phyloP scores from a whole-genome alignment of 768 basidiomycete genomes.

The Lentinula detonsa region DNA sequence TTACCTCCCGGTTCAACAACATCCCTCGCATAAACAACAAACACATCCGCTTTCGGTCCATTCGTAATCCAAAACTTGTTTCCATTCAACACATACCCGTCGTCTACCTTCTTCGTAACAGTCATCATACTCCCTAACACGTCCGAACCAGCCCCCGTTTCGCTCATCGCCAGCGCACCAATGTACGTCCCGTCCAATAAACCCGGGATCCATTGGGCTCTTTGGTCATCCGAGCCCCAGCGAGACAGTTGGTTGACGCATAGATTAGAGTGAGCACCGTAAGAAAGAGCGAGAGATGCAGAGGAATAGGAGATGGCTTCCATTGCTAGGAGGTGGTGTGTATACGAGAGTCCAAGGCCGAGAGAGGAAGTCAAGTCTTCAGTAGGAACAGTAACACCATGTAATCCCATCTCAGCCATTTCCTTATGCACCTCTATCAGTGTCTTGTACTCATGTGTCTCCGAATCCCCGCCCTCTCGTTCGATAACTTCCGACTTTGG shows the following conservation, averaged over 20 bases:
- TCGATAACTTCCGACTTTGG: slow-evolving; percentile 86
- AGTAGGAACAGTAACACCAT: slow-evolving; percentile 79
- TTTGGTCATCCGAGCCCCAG: slow-evolving; percentile 80
- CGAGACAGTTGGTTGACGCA: slow-evolving; percentile 84
- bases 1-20: not conserved
- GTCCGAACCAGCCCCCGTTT: slow-evolving; percentile 87
- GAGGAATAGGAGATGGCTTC: slow-evolving; percentile 89
- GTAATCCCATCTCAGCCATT: slow-evolving; percentile 86
- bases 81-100: slow-evolving; percentile 79
- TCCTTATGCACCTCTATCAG: slow-evolving; percentile 80
- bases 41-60: slow-evolving; percentile 84
- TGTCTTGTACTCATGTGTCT: slow-evolving; percentile 24
- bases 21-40: slow-evolving; percentile 92
- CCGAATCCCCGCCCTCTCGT: slow-evolving; percentile 62
- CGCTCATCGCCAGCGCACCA: slow-evolving; percentile 92
- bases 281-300: slow-evolving; percentile 88
- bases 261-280: slow-evolving; percentile 88
- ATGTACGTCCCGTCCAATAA: slow-evolving; percentile 77
- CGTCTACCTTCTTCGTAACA: slow-evolving; percentile 66
- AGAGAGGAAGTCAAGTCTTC: slow-evolving; percentile 46
- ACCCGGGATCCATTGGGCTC: slow-evolving; percentile 75
- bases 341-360: slow-evolving; percentile 66
- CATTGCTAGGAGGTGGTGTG: slow-evolving; percentile 90
- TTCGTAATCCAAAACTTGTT: slow-evolving; percentile 99
- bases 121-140: slow-evolving; percentile 86